Conservation (phyloP, 2,329 filamentous ascomycete species). For the Trichoderma sp. region DNA sequence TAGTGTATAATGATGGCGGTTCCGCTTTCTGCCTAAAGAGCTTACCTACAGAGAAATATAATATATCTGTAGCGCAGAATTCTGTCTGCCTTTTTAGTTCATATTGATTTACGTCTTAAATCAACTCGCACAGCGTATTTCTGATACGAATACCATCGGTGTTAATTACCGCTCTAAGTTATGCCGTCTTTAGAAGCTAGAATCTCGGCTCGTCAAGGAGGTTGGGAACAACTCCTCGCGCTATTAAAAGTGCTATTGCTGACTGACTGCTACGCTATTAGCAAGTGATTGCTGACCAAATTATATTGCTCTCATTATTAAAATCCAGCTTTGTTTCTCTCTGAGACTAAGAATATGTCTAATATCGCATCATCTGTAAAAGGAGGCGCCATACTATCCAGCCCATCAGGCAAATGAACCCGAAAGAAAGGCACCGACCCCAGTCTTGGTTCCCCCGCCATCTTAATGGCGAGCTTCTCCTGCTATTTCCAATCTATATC, state of each 20-base stretch:
- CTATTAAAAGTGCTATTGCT: neutral
- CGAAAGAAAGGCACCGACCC: neutral
- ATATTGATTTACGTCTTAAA: no score
- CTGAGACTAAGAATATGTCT: neutral
- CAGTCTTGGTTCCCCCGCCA: neutral
- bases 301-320: neutral
- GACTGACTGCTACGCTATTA: no score
- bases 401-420: neutral
- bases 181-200: no score
- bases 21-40: no score
- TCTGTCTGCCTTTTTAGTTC: no score
- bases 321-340: neutral
- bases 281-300: no score
- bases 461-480: neutral
- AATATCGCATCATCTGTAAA: neutral
- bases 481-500: neutral
- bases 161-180: no score
- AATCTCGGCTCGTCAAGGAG: fast-evolving
- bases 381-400: neutral
- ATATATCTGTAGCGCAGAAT: no score
- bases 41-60: no score
- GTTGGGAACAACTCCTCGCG: neutral
- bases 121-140: no score
- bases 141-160: no score
- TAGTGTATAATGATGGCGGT: fast-evolving